A percentile compares a stretch with the other conserved stretches of the same genome.
phyloP scores from a whole-genome alignment of 805 yeast genomes.

The Starmerella potacharoeniae region DNA sequence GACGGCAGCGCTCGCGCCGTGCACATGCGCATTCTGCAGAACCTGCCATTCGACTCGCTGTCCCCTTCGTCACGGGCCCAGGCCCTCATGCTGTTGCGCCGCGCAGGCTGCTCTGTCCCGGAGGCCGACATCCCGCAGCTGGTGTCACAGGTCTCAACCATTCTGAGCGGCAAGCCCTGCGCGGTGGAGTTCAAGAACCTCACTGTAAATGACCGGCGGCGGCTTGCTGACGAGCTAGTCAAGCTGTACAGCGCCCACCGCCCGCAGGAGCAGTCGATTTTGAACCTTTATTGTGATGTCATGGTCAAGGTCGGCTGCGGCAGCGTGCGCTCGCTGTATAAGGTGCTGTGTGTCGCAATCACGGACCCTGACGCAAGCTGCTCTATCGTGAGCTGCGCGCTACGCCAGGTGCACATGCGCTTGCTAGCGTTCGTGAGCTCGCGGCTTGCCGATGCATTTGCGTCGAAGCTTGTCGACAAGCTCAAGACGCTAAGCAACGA shows the following conservation, averaged over 20 bases:
- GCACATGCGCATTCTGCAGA: constrained; percentile 41
- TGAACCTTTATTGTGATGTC: background rate
- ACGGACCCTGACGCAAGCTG: background rate
- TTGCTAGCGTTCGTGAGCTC: constrained; percentile 15
- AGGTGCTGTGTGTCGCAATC: constrained; percentile 4
- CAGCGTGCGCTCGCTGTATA: constrained; percentile 6
- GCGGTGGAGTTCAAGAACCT: background rate
- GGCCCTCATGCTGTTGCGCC: constrained; percentile 14
- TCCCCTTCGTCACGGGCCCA: constrained; percentile 16
- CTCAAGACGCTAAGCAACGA: background rate
- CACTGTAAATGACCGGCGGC: background rate
- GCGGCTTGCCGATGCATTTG: constrained; percentile 9
- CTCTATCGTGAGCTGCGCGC: constrained; percentile 7
- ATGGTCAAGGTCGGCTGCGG: constrained; percentile 7
- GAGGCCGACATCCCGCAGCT: background rate
- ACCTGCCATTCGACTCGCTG: constrained; percentile 24
- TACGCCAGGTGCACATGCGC: constrained; percentile 17
- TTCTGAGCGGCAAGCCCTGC: constrained; percentile 2
- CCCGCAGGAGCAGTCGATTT: background rate
- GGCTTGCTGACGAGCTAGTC: constrained; percentile 4
- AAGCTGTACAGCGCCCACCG: background rate
- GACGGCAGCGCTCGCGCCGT: constrained; percentile 31
- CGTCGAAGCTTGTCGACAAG: background rate
- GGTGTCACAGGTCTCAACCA: background rate
- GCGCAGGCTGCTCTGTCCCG: background rate